phyloP scores from a whole-genome alignment of 352 stramenopile species.

The Phytophthora crassamura region DNA sequence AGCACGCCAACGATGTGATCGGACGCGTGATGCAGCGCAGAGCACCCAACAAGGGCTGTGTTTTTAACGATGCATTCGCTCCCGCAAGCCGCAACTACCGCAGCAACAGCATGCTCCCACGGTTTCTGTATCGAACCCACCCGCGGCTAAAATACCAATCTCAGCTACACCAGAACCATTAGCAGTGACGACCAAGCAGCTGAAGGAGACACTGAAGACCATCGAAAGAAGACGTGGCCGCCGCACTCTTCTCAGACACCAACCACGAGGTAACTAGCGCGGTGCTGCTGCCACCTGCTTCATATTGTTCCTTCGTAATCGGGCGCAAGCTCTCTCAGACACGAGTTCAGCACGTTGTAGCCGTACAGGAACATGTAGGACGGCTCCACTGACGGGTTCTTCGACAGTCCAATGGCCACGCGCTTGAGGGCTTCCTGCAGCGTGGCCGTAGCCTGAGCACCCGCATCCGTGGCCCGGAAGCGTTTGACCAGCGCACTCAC shows the following conservation, averaged over 20 bases:
- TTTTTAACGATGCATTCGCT: too few species aligned
- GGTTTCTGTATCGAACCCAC: too few species aligned
- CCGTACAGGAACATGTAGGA: constrained; percentile 89
- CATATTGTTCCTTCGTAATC: constrained; percentile 65
- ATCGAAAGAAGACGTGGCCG: too few species aligned
- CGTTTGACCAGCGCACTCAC: constrained; percentile 78
- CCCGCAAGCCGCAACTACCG: too few species aligned
- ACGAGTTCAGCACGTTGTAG: constrained; percentile 84
- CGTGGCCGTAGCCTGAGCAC: constrained; percentile 56
- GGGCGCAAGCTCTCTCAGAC: constrained; percentile 78
- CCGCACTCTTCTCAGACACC: constrained; percentile 81
- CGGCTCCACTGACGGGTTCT: constrained; percentile 83
- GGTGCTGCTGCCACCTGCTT: constrained; percentile 38
- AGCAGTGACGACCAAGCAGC: too few species aligned
- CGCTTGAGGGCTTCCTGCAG: constrained; percentile 84
- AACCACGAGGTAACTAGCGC: constrained; percentile 71
- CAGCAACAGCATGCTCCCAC: too few species aligned
- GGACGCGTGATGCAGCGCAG: too few species aligned
- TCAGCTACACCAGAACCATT: too few species aligned
- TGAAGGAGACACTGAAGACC: too few species aligned
- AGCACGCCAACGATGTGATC: too few species aligned
- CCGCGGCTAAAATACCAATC: too few species aligned
- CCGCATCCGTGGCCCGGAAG: constrained; percentile 67
- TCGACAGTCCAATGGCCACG: constrained; percentile 80
- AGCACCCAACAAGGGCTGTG: too few species aligned